Base-by-base conservation (phyloP, 2,329 filamentous ascomycete genomes). In the Basipetospora chlamydospora region DNA sequence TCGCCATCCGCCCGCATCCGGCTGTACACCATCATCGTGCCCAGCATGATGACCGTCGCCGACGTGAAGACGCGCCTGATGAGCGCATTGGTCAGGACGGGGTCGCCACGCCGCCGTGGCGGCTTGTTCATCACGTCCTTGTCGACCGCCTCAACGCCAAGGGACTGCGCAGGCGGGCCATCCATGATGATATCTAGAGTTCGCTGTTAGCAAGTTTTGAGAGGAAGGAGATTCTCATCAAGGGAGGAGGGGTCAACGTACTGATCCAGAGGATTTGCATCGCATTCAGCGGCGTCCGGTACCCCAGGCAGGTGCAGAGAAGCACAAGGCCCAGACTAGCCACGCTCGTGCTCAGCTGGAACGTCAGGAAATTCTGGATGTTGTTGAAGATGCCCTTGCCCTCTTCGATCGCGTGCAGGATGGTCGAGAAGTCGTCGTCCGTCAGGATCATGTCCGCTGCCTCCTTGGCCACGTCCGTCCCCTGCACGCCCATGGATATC, bases 251-350 rank as follows among this genome's bases (percentile, higher is more conserved):
- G n/a, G 31, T 33, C 6, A 10, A 72, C 85, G 63, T 64, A 95
- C 88, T 98, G 51, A 98, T 98, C 90, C 90, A 98, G 28, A 98
- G 70, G 63, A 98, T 98, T 62, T 98, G 90, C 90, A 98, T 98
- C 34, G 90, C 86, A 55, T 98, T 98, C 42, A 98, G 67, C 31
- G 90, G 92, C 53, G 90, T 94, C 59, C 85, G 87, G 62, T 92
- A 90, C 26, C 90, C 90, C 42, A 95, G 70, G 47, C 84, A 80
- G 21, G 86, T 95, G 65, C 87, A 95, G 49, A 98, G 59, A 46
- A 98, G 74, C 13, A 98, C 90, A 37, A 98, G 67, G 40, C 82
- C 85, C 46, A 98, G 65, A 42, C 90, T 86, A 38, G 92, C 90
- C 15, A 92, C 90, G 54, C 86, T 95, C 33, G 90, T 98, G 57